Evolutionary conservation across 768 basidiomycete genomes (phyloP).

Genomic region (Botryobasidium botryosum): DNA sequence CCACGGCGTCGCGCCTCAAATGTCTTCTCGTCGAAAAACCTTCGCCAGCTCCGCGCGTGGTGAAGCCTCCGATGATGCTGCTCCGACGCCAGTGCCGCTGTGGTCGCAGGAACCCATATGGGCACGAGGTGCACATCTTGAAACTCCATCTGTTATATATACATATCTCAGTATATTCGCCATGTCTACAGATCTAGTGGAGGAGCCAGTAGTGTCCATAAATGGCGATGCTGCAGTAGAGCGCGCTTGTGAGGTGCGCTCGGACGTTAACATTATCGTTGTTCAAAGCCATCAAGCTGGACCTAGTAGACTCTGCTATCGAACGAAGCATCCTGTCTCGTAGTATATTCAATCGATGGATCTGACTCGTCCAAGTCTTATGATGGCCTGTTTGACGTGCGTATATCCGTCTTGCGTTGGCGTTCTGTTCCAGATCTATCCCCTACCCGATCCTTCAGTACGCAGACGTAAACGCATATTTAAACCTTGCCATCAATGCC

Average conservation of each 20-base stretch:
- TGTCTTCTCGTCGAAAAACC: too few species aligned
- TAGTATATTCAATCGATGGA: conserved; percentile 28
- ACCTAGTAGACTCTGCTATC: conserved; percentile 37
- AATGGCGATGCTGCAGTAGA: conserved; percentile 62
- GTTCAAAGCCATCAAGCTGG: neutral
- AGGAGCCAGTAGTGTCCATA: conserved; percentile 36
- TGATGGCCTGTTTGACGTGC: conserved; percentile 60
- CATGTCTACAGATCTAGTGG: too few species aligned
- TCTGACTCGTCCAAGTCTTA: conserved; percentile 18
- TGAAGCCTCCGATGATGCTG: too few species aligned
- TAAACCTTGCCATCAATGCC: conserved; percentile 64
- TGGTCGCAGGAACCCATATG: too few species aligned
- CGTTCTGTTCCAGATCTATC: neutral
- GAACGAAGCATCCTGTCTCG: conserved; percentile 48
- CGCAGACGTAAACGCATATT: conserved; percentile 76
- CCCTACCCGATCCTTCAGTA: conserved; percentile 29
- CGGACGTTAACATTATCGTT: neutral
- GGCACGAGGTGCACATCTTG: too few species aligned
- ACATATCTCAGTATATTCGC: too few species aligned
- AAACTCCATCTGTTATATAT: too few species aligned
- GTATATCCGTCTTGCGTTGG: conserved; percentile 14
- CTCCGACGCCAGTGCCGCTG: too few species aligned
- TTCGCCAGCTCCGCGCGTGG: too few species aligned
- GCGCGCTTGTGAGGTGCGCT: conserved; percentile 55
- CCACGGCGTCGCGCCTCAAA: too few species aligned